A percentile compares a stretch with the other conserved stretches of the same genome.
These are phyloP conservation scores for Pseudogymnoascus sp. DNA, from an alignment of 2,329 filamentous ascomycete species.

Conservation along the genomic window DNA sequence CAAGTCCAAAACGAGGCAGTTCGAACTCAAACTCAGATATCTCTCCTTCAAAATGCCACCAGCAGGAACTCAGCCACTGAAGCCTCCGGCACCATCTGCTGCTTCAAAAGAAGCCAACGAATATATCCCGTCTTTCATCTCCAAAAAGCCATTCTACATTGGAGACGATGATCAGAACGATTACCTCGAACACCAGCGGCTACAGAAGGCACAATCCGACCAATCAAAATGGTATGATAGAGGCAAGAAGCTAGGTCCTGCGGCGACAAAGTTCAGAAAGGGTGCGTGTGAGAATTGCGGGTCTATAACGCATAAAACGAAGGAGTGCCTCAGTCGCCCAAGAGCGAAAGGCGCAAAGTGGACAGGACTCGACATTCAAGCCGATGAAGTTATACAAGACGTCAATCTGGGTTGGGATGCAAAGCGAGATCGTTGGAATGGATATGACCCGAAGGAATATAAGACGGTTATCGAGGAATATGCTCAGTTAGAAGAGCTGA, in stretches of 20 bases:
- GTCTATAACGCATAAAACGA: slow-evolving; percentile 90
- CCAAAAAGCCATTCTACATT: slow-evolving; percentile 94
- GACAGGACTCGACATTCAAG: slow-evolving; percentile 88
- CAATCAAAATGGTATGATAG: slow-evolving; percentile 88
- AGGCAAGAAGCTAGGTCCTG: slow-evolving; percentile 73
- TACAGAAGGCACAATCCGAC: slow-evolving; percentile 57
- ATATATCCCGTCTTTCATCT: slow-evolving; percentile 97
- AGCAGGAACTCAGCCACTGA: slow-evolving; percentile 27
- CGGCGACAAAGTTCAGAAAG: slow-evolving; percentile 94
- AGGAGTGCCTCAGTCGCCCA: slow-evolving; percentile 84
- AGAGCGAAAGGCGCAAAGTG: slow-evolving; percentile 84
- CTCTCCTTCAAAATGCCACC: slow-evolving; percentile 32
- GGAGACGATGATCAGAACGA: slow-evolving; percentile 70
- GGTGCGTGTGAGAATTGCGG: slow-evolving; percentile 98
- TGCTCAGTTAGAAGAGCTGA: slow-evolving; percentile 74
- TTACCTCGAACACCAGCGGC: slow-evolving; percentile 92
- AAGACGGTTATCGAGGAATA: slow-evolving; percentile 81
- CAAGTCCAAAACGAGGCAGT: background rate
- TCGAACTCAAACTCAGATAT: background rate
- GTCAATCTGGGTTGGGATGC: slow-evolving; percentile 91
- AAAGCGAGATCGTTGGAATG: slow-evolving; percentile 95
- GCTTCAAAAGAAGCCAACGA: slow-evolving; percentile 85
- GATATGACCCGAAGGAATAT: slow-evolving; percentile 88
- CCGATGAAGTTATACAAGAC: slow-evolving; percentile 80
- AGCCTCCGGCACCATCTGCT: slow-evolving; percentile 30